A percentile compares a stretch with the other conserved stretches of the same genome.
Evolutionary conservation across 2,329 filamentous ascomycete genomes (phyloP).

Genomic region (Cladophialophora carrionii): DNA sequence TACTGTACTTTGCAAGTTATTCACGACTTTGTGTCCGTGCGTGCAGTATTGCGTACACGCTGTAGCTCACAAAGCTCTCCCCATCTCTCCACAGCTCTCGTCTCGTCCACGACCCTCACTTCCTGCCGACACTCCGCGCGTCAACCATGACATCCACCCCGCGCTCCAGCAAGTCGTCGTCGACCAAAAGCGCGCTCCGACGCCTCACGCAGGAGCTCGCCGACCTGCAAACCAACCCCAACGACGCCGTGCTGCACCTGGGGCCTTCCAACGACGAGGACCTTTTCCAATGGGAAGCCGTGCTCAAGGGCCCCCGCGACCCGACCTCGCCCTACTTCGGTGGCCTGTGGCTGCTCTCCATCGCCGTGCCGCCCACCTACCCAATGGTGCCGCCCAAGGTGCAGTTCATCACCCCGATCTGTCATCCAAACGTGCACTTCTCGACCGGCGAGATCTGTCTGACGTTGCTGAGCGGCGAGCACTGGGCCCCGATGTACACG

Average conservation of each 20-base stretch:
- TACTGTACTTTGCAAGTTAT: background rate
- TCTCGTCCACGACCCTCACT: background rate
- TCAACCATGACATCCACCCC: slow-evolving; percentile 16
- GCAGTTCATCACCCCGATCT: slow-evolving; percentile 78
- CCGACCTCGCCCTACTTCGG: slow-evolving; percentile 45
- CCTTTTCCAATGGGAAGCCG: slow-evolving; percentile 63
- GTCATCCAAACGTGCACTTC: slow-evolving; percentile 78
- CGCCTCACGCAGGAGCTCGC: slow-evolving; percentile 65
- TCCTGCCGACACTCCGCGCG: background rate
- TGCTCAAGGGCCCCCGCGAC: slow-evolving; percentile 59
- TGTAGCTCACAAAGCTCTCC: too few relatives aligned
- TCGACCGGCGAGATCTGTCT: slow-evolving; percentile 89
- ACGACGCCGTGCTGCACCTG: slow-evolving; percentile 60
- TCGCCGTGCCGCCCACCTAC: slow-evolving; percentile 76
- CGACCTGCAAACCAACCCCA: slow-evolving; percentile 59
- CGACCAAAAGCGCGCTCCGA: slow-evolving; percentile 52
- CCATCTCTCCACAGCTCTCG: background rate
- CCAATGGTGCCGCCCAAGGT: slow-evolving; percentile 77
- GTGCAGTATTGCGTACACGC: background rate
- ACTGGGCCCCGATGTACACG: slow-evolving; percentile 86
- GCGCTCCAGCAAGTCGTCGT: slow-evolving; percentile 24
- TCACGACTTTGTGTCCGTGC: background rate
- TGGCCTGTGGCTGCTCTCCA: slow-evolving; percentile 81
- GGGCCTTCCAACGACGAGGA: slow-evolving; percentile 61
- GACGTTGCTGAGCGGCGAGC: slow-evolving; percentile 71